Percentiles rank a stretch among this genome's conserved stretches.
These are phyloP conservation scores for Lactarius trivialis DNA, from an alignment of 768 basidiomycete species.

Conservation along the genomic window DNA sequence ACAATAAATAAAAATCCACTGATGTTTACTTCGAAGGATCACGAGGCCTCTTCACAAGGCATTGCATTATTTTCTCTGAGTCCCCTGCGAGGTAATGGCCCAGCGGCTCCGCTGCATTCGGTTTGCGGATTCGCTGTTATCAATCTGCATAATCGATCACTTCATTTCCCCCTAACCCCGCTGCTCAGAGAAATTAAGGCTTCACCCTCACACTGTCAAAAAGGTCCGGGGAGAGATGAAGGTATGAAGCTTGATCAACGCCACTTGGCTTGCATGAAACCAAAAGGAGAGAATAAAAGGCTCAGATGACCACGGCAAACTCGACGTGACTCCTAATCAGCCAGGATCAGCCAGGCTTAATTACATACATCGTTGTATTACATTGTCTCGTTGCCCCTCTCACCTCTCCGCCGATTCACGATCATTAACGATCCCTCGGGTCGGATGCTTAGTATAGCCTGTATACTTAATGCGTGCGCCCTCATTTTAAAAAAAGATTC, in stretches of 20 bases:
- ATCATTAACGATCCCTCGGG: background rate
- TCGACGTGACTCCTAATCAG: background rate
- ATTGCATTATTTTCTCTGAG: background rate
- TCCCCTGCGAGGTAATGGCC: conserved; percentile 71
- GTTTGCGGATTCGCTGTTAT: conserved; percentile 43
- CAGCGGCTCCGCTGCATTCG: conserved; percentile 38
- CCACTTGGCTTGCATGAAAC: background rate
- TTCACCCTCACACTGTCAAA: too few relatives aligned
- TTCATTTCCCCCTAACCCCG: conserved; percentile 31
- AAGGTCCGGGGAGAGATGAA: too few relatives aligned
- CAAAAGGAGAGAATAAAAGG: background rate
- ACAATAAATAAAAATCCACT: too few relatives aligned
- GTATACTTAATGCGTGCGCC: background rate
- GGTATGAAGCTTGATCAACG: background rate
- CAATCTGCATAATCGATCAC: conserved; percentile 60
- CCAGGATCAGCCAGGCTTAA: background rate
- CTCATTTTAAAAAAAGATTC: background rate
- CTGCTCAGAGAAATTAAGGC: background rate
- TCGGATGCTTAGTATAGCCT: background rate
- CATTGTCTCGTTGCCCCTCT: background rate
- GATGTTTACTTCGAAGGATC: too few relatives aligned
- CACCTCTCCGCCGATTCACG: background rate
- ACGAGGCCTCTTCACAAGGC: background rate
- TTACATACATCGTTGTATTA: background rate
- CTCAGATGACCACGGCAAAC: background rate